Base-by-base conservation (phyloP, 495 filamentous ascomycete species). In the Cudoniella acicularis region DNA sequence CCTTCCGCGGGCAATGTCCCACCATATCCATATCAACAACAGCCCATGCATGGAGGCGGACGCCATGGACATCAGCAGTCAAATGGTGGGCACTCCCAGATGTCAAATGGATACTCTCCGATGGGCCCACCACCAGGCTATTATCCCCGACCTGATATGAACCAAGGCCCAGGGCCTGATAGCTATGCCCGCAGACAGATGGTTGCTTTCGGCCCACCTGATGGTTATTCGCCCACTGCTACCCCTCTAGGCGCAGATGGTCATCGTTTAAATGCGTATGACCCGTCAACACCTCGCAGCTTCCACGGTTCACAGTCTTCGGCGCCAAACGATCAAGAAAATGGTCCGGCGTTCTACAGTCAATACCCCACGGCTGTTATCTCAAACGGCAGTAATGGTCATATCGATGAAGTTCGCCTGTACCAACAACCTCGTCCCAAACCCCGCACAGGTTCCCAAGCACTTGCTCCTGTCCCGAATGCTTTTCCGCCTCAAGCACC, bases 221-320 rank as follows among this genome's bases (percentile, higher is more conserved):
- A 79, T 23, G 68, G 67, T 17, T 76, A 70, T 25, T 70, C 70
- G 2, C 75, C 27, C 52, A 62, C 43, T 59, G 63, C 26, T 55
- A 70, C 57, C 69, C 64, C 59, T 9, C 24, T 51, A 16, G 62
- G 62, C 10, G 25, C 40, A 6, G 62, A 64, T 17, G 30, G 22
- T 51, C 25, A 17, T 46, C 55, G 56, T 6, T 30, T 40, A 24
- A 13, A 17, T 11, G 13, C 60, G 8, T 77, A 75, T 52, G 74
- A 73, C 0, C 74, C 78, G 4, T 73, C 75, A 4, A 81, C 79
- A 6, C 78, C 79, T 2, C 79, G 77, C 40, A 82, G 79, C 58
- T 78, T 79, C 42, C 79, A 81, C 17, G 80, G 75, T 17, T 83
- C 80, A 2, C 79, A 80, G 51, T 71, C 75, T 20, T 81, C 79